phyloP scores from a whole-genome alignment of 225 moss, liverwort and hornwort genomes.

The Pleurozium schreberi region DNA sequence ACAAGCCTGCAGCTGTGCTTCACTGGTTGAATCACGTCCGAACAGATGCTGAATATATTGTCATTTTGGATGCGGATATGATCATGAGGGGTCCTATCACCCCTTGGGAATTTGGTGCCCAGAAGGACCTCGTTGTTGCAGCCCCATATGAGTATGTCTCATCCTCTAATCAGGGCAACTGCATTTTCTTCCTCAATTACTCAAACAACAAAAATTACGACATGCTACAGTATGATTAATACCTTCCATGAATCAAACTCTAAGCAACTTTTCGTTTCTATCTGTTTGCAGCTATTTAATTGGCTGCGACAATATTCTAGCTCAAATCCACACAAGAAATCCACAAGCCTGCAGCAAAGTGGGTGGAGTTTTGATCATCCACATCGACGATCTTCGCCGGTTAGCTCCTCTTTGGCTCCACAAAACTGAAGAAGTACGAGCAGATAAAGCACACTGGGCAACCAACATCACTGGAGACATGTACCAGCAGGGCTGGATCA shows the following conservation, averaged over 20 bases:
- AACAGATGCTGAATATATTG: slow-evolving; percentile 75
- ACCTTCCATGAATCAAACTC: neutral
- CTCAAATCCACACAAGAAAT: slow-evolving; percentile 68
- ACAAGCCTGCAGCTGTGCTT: slow-evolving; percentile 90
- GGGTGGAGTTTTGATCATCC: slow-evolving; percentile 84
- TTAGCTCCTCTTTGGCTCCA: slow-evolving; percentile 90
- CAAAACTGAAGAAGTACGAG: slow-evolving; percentile 90
- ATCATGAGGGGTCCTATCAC: slow-evolving; percentile 69
- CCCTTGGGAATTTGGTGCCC: slow-evolving; percentile 89
- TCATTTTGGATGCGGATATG: slow-evolving; percentile 96
- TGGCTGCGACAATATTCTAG: slow-evolving; percentile 85
- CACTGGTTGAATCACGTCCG: slow-evolving; percentile 95
- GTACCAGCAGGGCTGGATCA: slow-evolving; percentile 92
- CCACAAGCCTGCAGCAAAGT: slow-evolving; percentile 91
- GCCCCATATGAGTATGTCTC: slow-evolving; percentile 73
- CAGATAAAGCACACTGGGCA: slow-evolving; percentile 81
- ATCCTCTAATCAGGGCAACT: neutral
- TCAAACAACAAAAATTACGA: neutral
- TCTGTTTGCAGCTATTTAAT: slow-evolving; percentile 74
- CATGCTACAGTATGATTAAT: neutral
- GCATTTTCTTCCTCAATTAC: neutral
- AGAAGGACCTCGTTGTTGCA: slow-evolving; percentile 61
- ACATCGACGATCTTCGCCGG: slow-evolving; percentile 75
- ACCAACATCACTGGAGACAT: slow-evolving; percentile 83
- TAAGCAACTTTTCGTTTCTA: neutral